These are phyloP conservation scores for Suillus placidus DNA, from an alignment of 768 basidiomycete genomes.

Conservation along the genomic window DNA sequence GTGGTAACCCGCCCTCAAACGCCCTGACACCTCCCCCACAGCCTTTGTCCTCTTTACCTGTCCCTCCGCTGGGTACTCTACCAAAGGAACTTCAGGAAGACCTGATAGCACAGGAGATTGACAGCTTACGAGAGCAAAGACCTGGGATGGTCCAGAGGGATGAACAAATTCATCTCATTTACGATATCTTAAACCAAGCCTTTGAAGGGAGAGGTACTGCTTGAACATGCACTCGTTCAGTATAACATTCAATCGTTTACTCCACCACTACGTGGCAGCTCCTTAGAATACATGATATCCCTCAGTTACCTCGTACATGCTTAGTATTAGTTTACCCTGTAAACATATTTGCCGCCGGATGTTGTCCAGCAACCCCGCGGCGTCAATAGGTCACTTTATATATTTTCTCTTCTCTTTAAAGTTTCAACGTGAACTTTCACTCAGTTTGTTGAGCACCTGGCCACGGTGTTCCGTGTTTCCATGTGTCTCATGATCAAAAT, in stretches of 20 bases:
- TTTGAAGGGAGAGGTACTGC: slow-evolving; percentile 19
- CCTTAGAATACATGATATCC: not conserved
- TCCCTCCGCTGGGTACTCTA: slow-evolving; percentile 62
- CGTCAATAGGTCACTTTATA: not conserved
- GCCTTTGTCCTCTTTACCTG: slow-evolving; percentile 35
- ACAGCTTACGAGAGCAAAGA: slow-evolving; percentile 78
- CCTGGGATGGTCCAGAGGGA: slow-evolving; percentile 79
- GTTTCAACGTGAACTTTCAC: too few species aligned
- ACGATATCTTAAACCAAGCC: slow-evolving; percentile 51
- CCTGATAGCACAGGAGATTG: slow-evolving; percentile 69
- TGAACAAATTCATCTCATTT: slow-evolving; percentile 68
- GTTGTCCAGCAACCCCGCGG: not conserved
- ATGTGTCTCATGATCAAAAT: not conserved
- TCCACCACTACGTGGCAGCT: not conserved
- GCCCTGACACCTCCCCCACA: slow-evolving; percentile 30
- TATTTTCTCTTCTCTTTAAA: not conserved
- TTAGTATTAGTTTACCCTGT: not conserved
- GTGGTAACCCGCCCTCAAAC: slow-evolving; percentile 28
- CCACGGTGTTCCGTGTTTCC: not conserved
- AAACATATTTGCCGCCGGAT: slow-evolving; percentile 1
- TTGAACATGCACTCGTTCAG: not conserved
- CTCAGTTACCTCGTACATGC: not conserved
- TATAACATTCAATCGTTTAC: not conserved
- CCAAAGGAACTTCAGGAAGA: slow-evolving; percentile 53
- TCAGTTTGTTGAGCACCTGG: too few species aligned